phyloP scores from a whole-genome alignment of 2,329 filamentous ascomycete genomes.

The Thielaviopsis populi region DNA sequence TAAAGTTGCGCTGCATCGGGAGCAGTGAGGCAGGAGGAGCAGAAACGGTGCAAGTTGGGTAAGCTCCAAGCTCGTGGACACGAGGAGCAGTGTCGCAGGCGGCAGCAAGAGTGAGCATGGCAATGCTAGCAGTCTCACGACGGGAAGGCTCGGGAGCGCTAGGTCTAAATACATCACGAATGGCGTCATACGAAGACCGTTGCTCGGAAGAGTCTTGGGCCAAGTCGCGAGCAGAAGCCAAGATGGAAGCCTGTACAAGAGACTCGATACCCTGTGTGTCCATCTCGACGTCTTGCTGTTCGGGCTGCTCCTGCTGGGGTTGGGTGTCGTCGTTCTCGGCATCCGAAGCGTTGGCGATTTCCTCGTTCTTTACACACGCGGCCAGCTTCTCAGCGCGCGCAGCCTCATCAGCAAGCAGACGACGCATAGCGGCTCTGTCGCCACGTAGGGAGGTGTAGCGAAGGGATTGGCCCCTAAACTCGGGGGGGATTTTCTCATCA shows the following conservation, averaged over 20 bases:
- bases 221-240: slow-evolving; percentile 11
- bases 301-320: slow-evolving; percentile 3
- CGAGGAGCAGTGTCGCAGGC: slow-evolving; percentile 4
- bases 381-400: slow-evolving; percentile 4
- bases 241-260: slow-evolving; percentile 10
- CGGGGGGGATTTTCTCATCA: slow-evolving; percentile 23
- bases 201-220: slow-evolving; percentile 13
- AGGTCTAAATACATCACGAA: slow-evolving; percentile 27
- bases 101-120: slow-evolving; percentile 12
- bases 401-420: slow-evolving; percentile 9
- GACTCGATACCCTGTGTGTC: slow-evolving; percentile 3
- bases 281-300: neutral
- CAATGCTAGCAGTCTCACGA: slow-evolving; percentile 9
- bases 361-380: neutral
- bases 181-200: slow-evolving; percentile 22
- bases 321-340: neutral
- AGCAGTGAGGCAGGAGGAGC: neutral
- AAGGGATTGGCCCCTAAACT: slow-evolving; percentile 15
- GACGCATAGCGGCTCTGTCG: slow-evolving; percentile 11
- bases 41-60: neutral
- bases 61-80: neutral
- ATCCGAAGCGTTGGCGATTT: neutral
- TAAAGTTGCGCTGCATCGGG: slow-evolving; percentile 2
- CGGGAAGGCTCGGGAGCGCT: slow-evolving; percentile 23
- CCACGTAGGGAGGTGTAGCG: slow-evolving; percentile 7